Evolutionary conservation across 2,329 filamentous ascomycete species (phyloP).

Genomic region (Monilinia fructigena): DNA sequence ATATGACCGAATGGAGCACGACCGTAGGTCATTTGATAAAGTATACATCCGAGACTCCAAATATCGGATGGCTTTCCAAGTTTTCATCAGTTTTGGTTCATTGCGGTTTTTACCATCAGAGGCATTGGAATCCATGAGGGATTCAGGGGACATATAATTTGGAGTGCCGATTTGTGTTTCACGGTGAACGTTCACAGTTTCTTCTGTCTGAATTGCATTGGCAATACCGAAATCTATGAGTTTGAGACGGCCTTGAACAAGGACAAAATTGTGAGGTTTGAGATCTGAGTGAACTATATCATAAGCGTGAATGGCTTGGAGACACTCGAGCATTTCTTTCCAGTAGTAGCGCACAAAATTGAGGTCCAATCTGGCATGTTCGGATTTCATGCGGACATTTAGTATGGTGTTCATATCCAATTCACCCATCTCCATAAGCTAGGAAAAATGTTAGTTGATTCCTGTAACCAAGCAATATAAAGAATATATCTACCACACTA

Average conservation of each 20-base stretch:
- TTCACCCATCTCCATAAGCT: slow-evolving; percentile 98
- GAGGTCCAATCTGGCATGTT: slow-evolving; percentile 76
- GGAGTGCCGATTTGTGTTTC: slow-evolving; percentile 94
- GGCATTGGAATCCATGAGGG: slow-evolving; percentile 80
- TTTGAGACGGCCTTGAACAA: slow-evolving; percentile 86
- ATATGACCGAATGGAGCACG: slow-evolving; percentile 94
- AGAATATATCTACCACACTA: slow-evolving; percentile 62
- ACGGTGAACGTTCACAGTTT: slow-evolving; percentile 96
- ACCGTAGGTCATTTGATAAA: slow-evolving; percentile 99
- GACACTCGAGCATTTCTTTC: slow-evolving; percentile 98
- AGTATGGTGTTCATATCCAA: slow-evolving; percentile 87
- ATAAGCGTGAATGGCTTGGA: slow-evolving; percentile 81
- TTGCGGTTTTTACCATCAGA: slow-evolving; percentile 43
- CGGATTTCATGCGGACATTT: slow-evolving; percentile 66
- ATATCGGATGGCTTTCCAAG: slow-evolving; percentile 94
- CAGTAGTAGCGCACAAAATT: slow-evolving; percentile 96
- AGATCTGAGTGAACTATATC: slow-evolving; percentile 97
- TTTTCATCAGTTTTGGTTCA: slow-evolving; percentile 81
- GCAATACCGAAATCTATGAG: slow-evolving; percentile 99
- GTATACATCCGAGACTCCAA: slow-evolving; percentile 93
- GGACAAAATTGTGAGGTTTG: slow-evolving; percentile 94
- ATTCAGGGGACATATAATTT: slow-evolving; percentile 98
- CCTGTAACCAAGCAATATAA: background rate
- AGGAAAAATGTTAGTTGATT: slow-evolving; percentile 8
- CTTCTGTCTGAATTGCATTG: slow-evolving; percentile 91